These are phyloP conservation scores for Lactarius trivialis DNA, from an alignment of 768 basidiomycete species.

Conservation along the genomic window DNA sequence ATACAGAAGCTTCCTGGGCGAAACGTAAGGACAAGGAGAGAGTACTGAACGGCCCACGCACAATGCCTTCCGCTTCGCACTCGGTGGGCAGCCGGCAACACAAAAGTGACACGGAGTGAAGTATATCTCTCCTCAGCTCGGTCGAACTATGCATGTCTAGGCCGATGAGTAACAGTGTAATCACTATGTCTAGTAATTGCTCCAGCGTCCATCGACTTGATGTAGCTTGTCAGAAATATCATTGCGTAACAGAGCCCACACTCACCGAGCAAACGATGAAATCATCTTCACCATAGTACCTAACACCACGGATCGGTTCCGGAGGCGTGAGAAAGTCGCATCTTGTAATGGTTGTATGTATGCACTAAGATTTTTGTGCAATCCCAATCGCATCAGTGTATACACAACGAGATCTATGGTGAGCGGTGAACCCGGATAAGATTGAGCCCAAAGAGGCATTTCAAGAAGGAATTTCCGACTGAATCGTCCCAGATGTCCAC, in stretches of 20 bases:
- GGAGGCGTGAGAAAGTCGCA: constrained; percentile 2
- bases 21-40: neutral
- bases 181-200: constrained; percentile 44
- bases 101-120: constrained; percentile 40
- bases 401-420: constrained; percentile 6
- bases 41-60: neutral
- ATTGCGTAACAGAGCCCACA: neutral
- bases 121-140: constrained; percentile 42
- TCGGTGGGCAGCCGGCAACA: constrained; percentile 36
- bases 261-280: constrained; percentile 10
- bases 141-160: constrained; percentile 46
- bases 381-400: constrained; percentile 16
- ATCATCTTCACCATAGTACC: constrained; percentile 11
- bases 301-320: constrained; percentile 8
- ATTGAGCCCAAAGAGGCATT: constrained; percentile 14
- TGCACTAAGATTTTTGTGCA: neutral
- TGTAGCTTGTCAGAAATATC: neutral
- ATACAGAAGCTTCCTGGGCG: constrained; percentile 42
- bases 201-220: constrained; percentile 29
- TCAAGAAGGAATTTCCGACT: constrained; percentile 17
- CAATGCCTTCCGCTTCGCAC: constrained; percentile 24
- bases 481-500: constrained; percentile 2
- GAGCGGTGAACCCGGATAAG: constrained; percentile 14
- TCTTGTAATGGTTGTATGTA: neutral
- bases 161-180: constrained; percentile 47